These are phyloP conservation scores for Leptographium procerum DNA, from an alignment of 2,329 filamentous ascomycete genomes.

Conservation along the genomic window DNA sequence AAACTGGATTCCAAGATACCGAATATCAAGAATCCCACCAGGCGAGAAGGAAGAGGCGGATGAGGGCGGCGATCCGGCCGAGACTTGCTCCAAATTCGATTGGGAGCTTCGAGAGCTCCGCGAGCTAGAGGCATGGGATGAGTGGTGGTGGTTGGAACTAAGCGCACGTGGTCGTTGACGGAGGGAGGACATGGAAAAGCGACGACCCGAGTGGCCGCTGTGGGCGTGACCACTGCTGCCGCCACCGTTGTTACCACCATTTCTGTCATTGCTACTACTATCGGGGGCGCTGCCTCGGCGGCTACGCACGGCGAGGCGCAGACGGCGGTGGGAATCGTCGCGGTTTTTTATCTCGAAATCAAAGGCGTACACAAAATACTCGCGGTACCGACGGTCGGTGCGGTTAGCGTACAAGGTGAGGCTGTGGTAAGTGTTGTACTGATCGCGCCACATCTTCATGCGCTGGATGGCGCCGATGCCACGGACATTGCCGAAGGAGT, in stretches of 20 bases:
- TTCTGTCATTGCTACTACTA: slow-evolving; percentile 3
- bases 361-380: slow-evolving; percentile 36
- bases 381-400: slow-evolving; percentile 35
- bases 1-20: slow-evolving; percentile 39
- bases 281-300: slow-evolving; percentile 30
- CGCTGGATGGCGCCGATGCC: slow-evolving; percentile 40
- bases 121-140: slow-evolving; percentile 3
- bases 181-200: slow-evolving; percentile 32
- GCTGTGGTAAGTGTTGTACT: slow-evolving; percentile 34
- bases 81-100: slow-evolving; percentile 7
- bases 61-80: slow-evolving; percentile 1
- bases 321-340: slow-evolving; percentile 33
- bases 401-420: slow-evolving; percentile 31
- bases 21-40: slow-evolving; percentile 26
- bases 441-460: slow-evolving; percentile 40
- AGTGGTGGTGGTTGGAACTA: slow-evolving; percentile 10
- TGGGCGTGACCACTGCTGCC: background rate
- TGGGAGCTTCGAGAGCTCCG: slow-evolving; percentile 8
- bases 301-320: slow-evolving; percentile 29
- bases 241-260: background rate
- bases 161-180: slow-evolving; percentile 23
- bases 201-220: slow-evolving; percentile 15
- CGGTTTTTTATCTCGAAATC: slow-evolving; percentile 33
- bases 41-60: slow-evolving; percentile 11
- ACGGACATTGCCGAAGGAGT: slow-evolving; percentile 36